Base-by-base conservation (phyloP, 2,329 filamentous ascomycete genomes). In the Colletotrichum eleusines region DNA sequence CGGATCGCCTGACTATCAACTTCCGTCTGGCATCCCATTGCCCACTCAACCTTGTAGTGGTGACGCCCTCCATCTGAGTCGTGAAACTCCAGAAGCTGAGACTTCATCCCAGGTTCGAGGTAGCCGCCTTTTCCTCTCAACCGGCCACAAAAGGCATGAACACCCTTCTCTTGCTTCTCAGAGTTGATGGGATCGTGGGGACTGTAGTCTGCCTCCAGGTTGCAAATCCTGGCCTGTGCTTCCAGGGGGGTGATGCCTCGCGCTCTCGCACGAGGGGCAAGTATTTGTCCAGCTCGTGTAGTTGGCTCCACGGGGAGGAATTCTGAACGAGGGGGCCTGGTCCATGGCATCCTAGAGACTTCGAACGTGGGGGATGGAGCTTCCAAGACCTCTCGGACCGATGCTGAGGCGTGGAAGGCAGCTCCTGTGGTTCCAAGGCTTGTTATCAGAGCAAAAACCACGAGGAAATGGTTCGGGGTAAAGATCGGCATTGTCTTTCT, bases 121-220 rank as follows among this genome's bases (percentile, higher is more conserved):
- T 38, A 38, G n/a, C 59, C 44, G 31, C 31, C 59, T 35, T 38
- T 55, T 16, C 53, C 53, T 12, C 53, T 38, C 5, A 55, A 50
- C 8, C 38, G 23, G 5, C 26, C 46, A 31, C 59, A 61, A 50
- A 61, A 38, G 16, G 44, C 31, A 4, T 31, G 23, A 6, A 48
- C 31, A 0, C 58, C 42, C 31, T 61, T 61, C 23, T 35, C 31
- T 20, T 61, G 59, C 33, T 61, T 61, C 16, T 38, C 9, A 5
- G 44, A 50, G 59, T 61, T 31, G 16, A 50, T 26, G 14, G 58
- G n/a, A 14, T n/a, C n/a, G 31, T 50, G 59, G 11, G 59, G 59
- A 7, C 18, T 61, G 59, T 33, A 38, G 9, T 51, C n/a, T 11
- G 59, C n/a, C 28, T 61, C 44, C 6, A 50, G 28, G n/a, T 61